Conservation (phyloP, 257 asterid species). For the Nicotiana paniculata region DNA sequence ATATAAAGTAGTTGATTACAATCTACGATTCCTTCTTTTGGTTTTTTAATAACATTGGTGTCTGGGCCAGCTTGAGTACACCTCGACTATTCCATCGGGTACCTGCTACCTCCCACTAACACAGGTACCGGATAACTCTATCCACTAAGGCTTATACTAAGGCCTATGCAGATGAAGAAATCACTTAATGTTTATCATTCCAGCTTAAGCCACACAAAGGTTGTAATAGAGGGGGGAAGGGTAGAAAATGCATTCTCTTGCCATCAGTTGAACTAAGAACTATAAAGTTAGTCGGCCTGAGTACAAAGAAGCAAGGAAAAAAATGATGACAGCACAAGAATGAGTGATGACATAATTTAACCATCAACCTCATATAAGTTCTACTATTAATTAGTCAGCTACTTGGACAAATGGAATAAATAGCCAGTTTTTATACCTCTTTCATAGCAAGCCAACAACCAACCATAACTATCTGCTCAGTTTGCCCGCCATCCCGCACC, state of each 20-base stretch:
- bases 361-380: not conserved
- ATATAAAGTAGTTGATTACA: not conserved
- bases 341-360: constrained; percentile 10
- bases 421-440: constrained; percentile 48
- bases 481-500: constrained; percentile 38
- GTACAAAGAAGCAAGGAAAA: not conserved
- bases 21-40: not conserved
- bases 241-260: not conserved
- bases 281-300: not conserved
- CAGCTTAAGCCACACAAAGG: not conserved
- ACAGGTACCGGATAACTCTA: not conserved
- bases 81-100: not conserved
- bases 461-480: constrained; percentile 91
- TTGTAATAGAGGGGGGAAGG: not conserved
- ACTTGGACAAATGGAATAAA: not conserved
- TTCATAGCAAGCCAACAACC: constrained; percentile 99
- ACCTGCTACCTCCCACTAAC: not conserved
- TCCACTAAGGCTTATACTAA: too few relatives aligned
- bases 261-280: not conserved
- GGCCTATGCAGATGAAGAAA: not conserved
- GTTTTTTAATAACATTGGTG: not conserved
- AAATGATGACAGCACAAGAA: not conserved
- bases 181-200: not conserved
- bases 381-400: not conserved
- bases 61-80: not conserved